Evolutionary conservation across 1,284 basidiomycete species (phyloP), one percentile per base, ranked within the genome.

Genomic region (Heimioporus punctisporus): DNA sequence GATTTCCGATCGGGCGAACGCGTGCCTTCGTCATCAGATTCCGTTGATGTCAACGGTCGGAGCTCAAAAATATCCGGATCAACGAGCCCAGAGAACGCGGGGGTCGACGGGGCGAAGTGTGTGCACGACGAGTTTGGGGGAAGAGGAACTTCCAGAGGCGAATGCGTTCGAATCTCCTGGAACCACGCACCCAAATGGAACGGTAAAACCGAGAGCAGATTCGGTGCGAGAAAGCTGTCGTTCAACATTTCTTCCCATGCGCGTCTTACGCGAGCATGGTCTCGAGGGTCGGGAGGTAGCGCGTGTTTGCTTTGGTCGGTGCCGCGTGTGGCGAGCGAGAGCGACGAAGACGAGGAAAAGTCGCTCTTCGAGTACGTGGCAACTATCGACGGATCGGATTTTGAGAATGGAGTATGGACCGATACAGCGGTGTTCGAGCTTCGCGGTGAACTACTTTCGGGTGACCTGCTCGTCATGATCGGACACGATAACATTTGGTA

Each of bases 211-310:
- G 84, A 79, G 47, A 83, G 72, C 10, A 84, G 34, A 39, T 80
- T 80, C 11, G 80, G 69, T 1, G 83, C 73, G 40, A 91, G 73
- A 62, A 86, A 88, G 25, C 83, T 76, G 24, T 70, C 72, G 42
- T 77, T 71, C 30, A 91, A 77, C 86, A 91, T 88, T 42, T 80
- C 77, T 48, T 85, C 81, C 86, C 89, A 91, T 6, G 87, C 81
- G 6, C 74, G 71, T 63, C 80, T 78, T 31, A 91, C 74, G 56
- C 76, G 77, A 17, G 80, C 74, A 61, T 91, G 89, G 63, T 91
- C 85, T 56, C 82, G 79, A 24, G 82, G 81, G 61, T 85, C 69
- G 1, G 71, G 67, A 8, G 65, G 69, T 21, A 52, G 51, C 24
- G 50, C 48, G 30, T 56, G 34, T 46, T 48, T 12, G 14, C 7